Evolutionary conservation across 139 green algal genomes (phyloP).

Genomic region (Tetraselmis chui): DNA sequence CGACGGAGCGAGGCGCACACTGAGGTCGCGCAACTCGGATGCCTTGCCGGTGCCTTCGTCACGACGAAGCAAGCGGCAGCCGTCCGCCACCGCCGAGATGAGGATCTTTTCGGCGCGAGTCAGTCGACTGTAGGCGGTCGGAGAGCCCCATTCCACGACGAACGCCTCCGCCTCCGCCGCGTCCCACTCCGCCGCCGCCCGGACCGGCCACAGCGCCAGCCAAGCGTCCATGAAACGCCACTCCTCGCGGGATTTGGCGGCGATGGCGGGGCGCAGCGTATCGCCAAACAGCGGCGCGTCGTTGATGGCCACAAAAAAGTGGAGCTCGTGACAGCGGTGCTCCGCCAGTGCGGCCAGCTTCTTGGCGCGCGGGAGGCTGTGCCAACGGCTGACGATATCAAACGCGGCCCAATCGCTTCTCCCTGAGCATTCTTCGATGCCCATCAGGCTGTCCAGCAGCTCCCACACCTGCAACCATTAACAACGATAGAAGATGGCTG

Average conservation of each 20-base stretch:
- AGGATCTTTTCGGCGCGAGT: neutral
- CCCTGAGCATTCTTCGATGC: neutral
- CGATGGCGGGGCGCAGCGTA: neutral
- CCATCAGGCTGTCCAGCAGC: neutral
- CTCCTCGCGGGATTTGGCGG: neutral
- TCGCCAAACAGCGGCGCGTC: neutral
- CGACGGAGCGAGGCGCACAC: neutral
- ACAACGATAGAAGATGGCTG: too few species aligned
- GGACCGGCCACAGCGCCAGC: neutral
- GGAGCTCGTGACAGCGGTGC: neutral
- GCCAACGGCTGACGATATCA: neutral
- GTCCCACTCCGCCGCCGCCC: neutral
- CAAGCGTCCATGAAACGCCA: neutral
- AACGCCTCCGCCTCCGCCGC: neutral
- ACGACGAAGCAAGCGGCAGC: neutral
- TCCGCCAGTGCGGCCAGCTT: neutral
- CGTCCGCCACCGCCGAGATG: neutral
- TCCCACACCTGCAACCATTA: neutral
- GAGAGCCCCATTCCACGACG: neutral
- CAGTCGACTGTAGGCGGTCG: neutral
- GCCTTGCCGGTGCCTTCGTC: neutral
- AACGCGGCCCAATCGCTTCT: neutral
- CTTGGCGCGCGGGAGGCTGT: neutral
- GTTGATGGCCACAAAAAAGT: neutral
- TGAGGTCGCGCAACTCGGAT: neutral